These are phyloP conservation scores for Pisolithus orientalis DNA, from an alignment of 768 basidiomycete genomes.

Conservation along the genomic window DNA sequence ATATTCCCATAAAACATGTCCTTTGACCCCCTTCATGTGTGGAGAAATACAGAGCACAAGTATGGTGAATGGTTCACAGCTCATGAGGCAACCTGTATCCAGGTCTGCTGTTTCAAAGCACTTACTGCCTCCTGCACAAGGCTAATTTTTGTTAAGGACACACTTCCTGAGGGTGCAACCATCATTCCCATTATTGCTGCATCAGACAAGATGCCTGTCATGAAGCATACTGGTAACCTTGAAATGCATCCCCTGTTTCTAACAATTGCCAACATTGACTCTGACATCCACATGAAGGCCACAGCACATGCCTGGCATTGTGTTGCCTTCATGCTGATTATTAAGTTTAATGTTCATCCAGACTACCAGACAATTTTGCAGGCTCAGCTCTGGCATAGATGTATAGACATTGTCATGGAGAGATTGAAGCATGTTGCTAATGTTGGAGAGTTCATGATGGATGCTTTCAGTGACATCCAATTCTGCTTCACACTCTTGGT, in stretches of 20 bases:
- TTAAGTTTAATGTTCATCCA: constrained; percentile 15
- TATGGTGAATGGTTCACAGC: no score
- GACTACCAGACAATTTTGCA: constrained; percentile 20
- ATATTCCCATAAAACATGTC: no score
- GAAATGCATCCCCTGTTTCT: constrained; percentile 29
- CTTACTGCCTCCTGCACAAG: not conserved
- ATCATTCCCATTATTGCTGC: constrained; percentile 25
- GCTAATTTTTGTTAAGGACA: no score
- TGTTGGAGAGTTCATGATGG: constrained; percentile 21
- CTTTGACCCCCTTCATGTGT: no score
- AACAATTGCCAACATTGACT: constrained; percentile 25
- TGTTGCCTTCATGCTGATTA: constrained; percentile 23
- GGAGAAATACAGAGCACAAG: no score
- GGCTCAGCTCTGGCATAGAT: constrained; percentile 24
- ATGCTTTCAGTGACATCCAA: constrained; percentile 8
- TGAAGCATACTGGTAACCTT: no score
- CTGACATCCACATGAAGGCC: constrained; percentile 24
- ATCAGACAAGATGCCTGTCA: constrained; percentile 30
- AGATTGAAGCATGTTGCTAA: constrained; percentile 15
- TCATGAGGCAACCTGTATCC: no score
- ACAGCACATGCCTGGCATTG: no score
- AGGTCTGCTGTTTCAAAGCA: not conserved
- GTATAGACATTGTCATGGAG: constrained; percentile 28
- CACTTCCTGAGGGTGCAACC: no score
- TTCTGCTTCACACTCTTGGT: constrained; percentile 10